Base-by-base conservation (phyloP, 306 rosid species). In the Casuarina equisetifolia region DNA sequence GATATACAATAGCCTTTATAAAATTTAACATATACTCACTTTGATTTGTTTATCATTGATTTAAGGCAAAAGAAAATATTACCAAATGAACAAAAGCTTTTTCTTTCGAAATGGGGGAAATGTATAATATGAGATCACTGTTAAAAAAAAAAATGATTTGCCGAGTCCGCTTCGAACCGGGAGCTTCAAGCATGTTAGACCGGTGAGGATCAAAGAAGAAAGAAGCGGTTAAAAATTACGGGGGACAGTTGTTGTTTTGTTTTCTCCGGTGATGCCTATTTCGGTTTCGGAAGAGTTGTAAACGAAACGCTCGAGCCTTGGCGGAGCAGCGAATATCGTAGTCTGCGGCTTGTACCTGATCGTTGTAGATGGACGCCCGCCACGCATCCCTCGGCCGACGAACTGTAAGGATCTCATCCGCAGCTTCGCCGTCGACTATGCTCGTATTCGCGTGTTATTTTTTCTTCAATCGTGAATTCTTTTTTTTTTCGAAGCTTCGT, bases 351-450 rank as follows among this genome's bases (percentile, higher is more conserved):
- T 20, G 53, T 25, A 32, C 35, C 42, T 59, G 0, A 17, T 62
- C 73, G 55, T 1, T 38, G 76, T 86, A 25, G 79, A 94, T 92
- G 98, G 95, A 94, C 0, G 83, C 89, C 7, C 96, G 88, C 69
- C 97, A 92, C 82, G 97, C 97, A 9, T 80, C 96, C 66, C 89
- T 95, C 0, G 99, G 91, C 81, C 89, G 96, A 74, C 90, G 97
- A 74, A 91, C 99, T 85, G 97, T 92, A 82, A n/a, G 0, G 59
- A 67, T 63, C 32, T 58, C 50, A 1, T 66, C 43, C 44, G 25
- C 39, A 17, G 32, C 49, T 69, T 55, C 76, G 6, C 42, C 38
- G 17, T 53, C 61, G 8, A 9, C 46, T 40, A 69, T 44, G 48
- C 62, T 5, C 32, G 5, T 25, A 9, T 13, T 50, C 44, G 66